Percentiles rank a stretch among this genome's conserved stretches.
Conservation (phyloP, 176 grass and related monocot species). For the Luzula sylvatica region DNA sequence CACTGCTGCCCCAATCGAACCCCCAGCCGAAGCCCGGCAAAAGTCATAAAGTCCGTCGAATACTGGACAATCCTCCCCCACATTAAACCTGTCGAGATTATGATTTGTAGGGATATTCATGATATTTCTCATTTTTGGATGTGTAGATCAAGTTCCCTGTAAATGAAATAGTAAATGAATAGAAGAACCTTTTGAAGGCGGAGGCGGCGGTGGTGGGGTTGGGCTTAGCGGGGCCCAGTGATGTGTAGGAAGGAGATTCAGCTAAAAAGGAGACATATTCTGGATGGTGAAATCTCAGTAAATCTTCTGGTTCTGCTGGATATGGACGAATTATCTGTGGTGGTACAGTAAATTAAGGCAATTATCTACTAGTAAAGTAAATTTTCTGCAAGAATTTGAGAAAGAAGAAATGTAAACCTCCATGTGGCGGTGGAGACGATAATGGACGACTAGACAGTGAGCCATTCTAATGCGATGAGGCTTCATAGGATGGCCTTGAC, state of each 20-base stretch:
- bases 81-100: conserved; percentile 41
- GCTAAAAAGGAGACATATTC: conserved; percentile 69
- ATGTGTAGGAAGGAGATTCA: conserved; percentile 31
- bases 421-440: conserved; percentile 71
- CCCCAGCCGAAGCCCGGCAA: conserved; percentile 70
- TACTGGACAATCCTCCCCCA: conserved; percentile 85
- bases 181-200: conserved; percentile 43
- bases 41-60: conserved; percentile 82
- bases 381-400: neutral
- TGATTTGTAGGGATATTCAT: no score
- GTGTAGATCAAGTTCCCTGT: no score
- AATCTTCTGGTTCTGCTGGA: conserved; percentile 50
- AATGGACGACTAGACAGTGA: conserved; percentile 82
- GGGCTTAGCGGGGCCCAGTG: neutral
- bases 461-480: conserved; percentile 94
- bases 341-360: no score
- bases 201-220: conserved; percentile 18
- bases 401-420: conserved; percentile 35
- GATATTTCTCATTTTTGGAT: no score
- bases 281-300: conserved; percentile 72
- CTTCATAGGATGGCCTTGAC: conserved; percentile 93
- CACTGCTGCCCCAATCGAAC: conserved; percentile 71
- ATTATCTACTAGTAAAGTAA: no score
- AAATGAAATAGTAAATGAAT: no score
- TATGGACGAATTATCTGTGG: conserved; percentile 18